Base-by-base conservation (phyloP, 495 filamentous ascomycete species). In the Platismatia glauca region DNA sequence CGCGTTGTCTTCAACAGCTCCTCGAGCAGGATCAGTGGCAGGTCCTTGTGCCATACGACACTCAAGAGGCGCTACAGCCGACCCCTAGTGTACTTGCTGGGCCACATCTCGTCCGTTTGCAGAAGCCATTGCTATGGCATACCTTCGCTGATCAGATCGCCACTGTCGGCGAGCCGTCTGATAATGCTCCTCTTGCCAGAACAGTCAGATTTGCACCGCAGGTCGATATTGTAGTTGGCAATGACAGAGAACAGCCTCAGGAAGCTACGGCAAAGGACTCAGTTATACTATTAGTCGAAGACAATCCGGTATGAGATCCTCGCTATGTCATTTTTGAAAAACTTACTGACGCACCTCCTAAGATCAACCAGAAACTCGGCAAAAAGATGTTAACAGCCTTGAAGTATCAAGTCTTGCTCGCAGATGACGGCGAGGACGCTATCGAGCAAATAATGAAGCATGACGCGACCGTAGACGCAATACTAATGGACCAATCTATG, bases 381-480 rank as follows among this genome's bases (percentile, higher is more conserved):
- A 55, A 61, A 22, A 71, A 65, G 52, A 71, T 71, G 68, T 52
- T 71, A 16, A 50, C 61, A 38, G 50, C 64, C 7, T 56, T 71
- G 15, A 62, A 63, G 33, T 70, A 70, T 46, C 53, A 58, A 22
- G 69, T 71, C 13, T 27, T 66, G 39, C 81, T 78, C 9, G 85
- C 86, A 0, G 70, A 72, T 29, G 83, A 88, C 59, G 86, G 86
- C 6, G 74, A 82, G 2, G 74, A 82, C 31, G 85, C 85, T 11
- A 62, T 88, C 8, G 74, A 86, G 20, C 75, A 77, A 31, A 85
- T 79, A 63, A 74, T 75, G 60, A 55, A 68, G 0, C 69, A 68
- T 6, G 50, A 55, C 13, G 61, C 56, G 4, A 66, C 35, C 33
- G 81, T 71, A 22, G 68, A 71, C 48, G 56, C 62, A 35, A 68